These are phyloP conservation scores for Populus tomentosa DNA, from an alignment of 441 rosid genomes.

Conservation along the genomic window DNA sequence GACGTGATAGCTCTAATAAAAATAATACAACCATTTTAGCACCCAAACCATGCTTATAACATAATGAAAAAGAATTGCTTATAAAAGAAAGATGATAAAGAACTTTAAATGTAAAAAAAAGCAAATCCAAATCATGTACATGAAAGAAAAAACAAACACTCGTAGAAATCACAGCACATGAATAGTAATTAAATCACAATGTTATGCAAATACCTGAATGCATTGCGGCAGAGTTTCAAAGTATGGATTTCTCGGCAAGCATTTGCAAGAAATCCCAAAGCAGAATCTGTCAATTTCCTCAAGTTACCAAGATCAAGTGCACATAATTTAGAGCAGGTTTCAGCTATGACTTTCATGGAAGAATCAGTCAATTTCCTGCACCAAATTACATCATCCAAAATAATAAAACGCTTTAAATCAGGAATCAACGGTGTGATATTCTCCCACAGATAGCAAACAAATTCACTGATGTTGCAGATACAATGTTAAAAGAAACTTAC, in stretches of 20 bases:
- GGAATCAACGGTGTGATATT: not conserved
- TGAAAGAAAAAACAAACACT: not conserved
- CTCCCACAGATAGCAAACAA: constrained; percentile 6
- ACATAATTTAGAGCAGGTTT: constrained; percentile 50
- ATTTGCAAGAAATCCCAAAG: constrained; percentile 79
- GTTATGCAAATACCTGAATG: constrained; percentile 45
- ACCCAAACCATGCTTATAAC: not conserved
- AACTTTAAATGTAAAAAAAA: too few relatives aligned
- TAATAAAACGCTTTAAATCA: constrained; percentile 6
- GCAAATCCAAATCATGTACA: too few relatives aligned
- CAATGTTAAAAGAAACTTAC: constrained; percentile 35
- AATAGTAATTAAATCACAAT: not conserved
- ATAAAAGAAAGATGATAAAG: too few relatives aligned
- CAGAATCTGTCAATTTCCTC: constrained; percentile 70
- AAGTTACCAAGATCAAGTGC: constrained; percentile 64
- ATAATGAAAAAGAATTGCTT: not conserved
- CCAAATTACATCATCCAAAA: constrained; percentile 13
- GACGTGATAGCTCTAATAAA: too few relatives aligned
- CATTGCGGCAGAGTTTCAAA: constrained; percentile 59
- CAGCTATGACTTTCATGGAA: constrained; percentile 66
- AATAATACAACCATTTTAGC: not conserved
- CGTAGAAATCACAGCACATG: not conserved
- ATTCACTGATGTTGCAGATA: constrained; percentile 8
- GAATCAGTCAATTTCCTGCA: constrained; percentile 82
- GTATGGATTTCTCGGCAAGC: constrained; percentile 58